These are phyloP conservation scores for Trichophyton rubrum DNA, from an alignment of 2,329 filamentous ascomycete genomes.

Conservation along the genomic window DNA sequence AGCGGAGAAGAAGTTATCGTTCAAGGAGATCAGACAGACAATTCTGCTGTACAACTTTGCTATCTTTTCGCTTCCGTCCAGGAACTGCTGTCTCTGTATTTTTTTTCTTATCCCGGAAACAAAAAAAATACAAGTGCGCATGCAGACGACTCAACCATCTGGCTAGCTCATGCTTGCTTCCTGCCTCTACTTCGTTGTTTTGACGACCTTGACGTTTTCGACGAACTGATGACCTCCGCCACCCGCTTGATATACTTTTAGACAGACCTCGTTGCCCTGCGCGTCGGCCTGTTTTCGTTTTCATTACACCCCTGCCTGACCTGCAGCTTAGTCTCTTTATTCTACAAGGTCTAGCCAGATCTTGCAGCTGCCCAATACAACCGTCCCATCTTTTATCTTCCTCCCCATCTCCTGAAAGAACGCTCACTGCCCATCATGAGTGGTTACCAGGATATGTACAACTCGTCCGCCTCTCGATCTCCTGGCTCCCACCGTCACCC, in stretches of 20 bases:
- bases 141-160: neutral
- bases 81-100: neutral
- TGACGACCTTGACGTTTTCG: conserved; percentile 8
- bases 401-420: neutral
- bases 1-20: neutral
- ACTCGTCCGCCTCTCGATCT: conserved; percentile 52
- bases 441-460: conserved; percentile 43
- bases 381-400: neutral
- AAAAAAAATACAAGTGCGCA: conserved; percentile 2
- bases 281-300: conserved; percentile 13
- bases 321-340: conserved; percentile 4
- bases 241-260: conserved; percentile 6
- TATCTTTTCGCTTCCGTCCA: neutral
- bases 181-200: neutral
- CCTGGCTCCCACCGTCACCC: conserved; percentile 60
- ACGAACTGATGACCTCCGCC: conserved; percentile 12
- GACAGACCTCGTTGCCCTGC: conserved; percentile 14
- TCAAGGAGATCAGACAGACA: neutral
- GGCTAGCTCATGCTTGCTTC: conserved; percentile 2
- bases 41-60: neutral
- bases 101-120: neutral
- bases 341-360: conserved; percentile 1
- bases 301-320: conserved; percentile 13
- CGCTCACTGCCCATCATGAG: conserved; percentile 18
- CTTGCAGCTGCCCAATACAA: neutral